These are phyloP conservation scores for Backusella psychrophila DNA, from an alignment of 192 early-diverging fungal species.

Conservation along the genomic window DNA sequence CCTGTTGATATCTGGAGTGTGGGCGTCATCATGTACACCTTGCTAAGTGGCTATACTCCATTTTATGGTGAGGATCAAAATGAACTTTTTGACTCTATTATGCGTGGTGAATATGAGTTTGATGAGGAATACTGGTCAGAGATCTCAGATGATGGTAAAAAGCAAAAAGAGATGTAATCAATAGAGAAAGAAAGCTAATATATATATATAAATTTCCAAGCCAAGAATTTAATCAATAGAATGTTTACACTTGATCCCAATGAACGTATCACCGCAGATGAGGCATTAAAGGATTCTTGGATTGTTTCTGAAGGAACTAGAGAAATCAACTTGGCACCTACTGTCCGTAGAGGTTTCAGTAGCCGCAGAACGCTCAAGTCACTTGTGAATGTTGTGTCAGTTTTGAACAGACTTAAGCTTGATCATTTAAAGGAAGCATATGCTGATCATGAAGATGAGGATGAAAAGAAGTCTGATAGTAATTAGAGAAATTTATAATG, in stretches of 20 bases:
- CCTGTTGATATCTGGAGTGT: conserved; percentile 75
- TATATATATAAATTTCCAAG: conserved; percentile 24
- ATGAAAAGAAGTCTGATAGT: neutral
- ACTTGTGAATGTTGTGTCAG: neutral
- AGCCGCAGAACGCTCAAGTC: conserved; percentile 10
- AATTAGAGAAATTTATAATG: neutral
- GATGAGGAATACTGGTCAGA: conserved; percentile 73
- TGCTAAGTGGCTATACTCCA: conserved; percentile 73
- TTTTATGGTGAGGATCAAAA: conserved; percentile 60
- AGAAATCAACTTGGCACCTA: neutral
- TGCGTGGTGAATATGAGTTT: conserved; percentile 60
- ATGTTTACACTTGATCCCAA: conserved; percentile 63
- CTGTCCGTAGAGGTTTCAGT: conserved; percentile 14
- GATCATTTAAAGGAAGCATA: neutral
- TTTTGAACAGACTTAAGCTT: neutral
- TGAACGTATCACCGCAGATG: conserved; percentile 70
- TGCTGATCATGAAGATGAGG: neutral
- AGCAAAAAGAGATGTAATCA: neutral
- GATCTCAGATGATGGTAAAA: conserved; percentile 61
- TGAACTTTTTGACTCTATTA: conserved; percentile 61
- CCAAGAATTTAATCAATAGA: conserved; percentile 71
- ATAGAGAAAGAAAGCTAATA: neutral
- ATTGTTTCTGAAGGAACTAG: conserved; percentile 48
- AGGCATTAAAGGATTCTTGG: conserved; percentile 87
- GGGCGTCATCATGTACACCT: conserved; percentile 72